Evolutionary conservation across 2,329 filamentous ascomycete genomes (phyloP), one percentile per base, ranked within the genome.

Genomic region (Volutella citrinella): DNA sequence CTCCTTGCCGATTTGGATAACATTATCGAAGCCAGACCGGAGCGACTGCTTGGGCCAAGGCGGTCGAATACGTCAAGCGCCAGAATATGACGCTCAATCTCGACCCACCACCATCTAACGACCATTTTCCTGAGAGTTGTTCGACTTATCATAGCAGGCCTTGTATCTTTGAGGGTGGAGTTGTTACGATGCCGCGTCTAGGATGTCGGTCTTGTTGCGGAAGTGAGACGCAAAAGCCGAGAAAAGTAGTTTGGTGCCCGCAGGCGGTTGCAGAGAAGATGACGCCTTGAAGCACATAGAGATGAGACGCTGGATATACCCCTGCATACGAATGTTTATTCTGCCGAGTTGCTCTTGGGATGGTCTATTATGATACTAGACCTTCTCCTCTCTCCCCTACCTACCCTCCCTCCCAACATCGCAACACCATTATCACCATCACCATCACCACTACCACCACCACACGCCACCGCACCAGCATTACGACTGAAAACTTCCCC

Each of bases 291-390:
- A 42, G 47, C 49, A 51, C 49, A 51, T 52, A 52, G 49, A 52
- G 48, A 52, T 49, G 49, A 52, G 40, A 52, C 47, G 49, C 49
- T 52, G 49, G 49, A 52, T 52, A 52, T 52, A 52, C 49, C 49
- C 49, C 45, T 49, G 43, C 49, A 51, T 51, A 52, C 45, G 49
- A 52, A 51, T 43, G 39, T 45, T 50, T 48, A 51, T 39, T 46
- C 49, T 33, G 36, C 45, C 40, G 45, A 51, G 43, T 49, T 48
- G 40, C 40, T 38, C 46, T 46, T 38, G 47, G 48, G 49, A 44
- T 39, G 46, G 49, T 51, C 49, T 51, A 36, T 50, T 41, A 52
- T 42, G 49, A 46, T 52, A 40, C 42, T 46, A 52, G 49, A 52
- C 49, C 48, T 36, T 14, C 19, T 34, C 34, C 29, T 40, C 34